These are phyloP conservation scores for Salix viminalis DNA, from an alignment of 345 rosid species.

Conservation along the genomic window DNA sequence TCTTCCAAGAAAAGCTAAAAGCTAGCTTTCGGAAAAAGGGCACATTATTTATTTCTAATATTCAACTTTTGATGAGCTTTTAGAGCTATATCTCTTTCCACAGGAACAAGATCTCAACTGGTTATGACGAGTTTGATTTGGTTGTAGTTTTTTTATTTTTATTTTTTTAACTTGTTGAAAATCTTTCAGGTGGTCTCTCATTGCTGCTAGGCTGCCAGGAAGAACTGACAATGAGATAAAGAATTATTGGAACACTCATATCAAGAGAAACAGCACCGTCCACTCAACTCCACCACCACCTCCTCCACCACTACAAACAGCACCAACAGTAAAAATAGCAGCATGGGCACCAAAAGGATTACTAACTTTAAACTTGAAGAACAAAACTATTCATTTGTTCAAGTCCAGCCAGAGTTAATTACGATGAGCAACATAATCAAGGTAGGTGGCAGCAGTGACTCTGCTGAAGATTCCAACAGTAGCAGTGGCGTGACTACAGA, in stretches of 20 bases:
- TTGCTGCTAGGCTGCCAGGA: constrained; percentile 72
- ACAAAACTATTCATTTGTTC: background rate
- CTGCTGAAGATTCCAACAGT: constrained; percentile 14
- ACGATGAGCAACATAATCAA: background rate
- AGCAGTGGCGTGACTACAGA: constrained; percentile 24
- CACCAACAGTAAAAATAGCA: background rate
- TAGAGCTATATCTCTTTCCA: background rate
- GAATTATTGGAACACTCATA: constrained; percentile 87
- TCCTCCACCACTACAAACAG: background rate
- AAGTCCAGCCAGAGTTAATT: constrained; percentile 1
- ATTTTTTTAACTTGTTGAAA: background rate
- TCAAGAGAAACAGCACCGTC: constrained; percentile 39
- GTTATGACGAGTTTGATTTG: background rate
- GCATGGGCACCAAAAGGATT: background rate
- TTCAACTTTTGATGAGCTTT: background rate
- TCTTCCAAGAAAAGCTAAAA: too few relatives aligned
- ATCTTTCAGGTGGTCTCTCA: constrained; percentile 57
- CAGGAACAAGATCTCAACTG: constrained; percentile 13
- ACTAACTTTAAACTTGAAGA: background rate
- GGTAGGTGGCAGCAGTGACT: background rate
- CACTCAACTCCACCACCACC: too few relatives aligned
- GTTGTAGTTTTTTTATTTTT: background rate
- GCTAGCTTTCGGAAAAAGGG: too few relatives aligned
- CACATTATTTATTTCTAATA: background rate
- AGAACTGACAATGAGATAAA: constrained; percentile 84